Conservation (phyloP, 345 rosid genomes). For the Microthlaspi erraticum region DNA sequence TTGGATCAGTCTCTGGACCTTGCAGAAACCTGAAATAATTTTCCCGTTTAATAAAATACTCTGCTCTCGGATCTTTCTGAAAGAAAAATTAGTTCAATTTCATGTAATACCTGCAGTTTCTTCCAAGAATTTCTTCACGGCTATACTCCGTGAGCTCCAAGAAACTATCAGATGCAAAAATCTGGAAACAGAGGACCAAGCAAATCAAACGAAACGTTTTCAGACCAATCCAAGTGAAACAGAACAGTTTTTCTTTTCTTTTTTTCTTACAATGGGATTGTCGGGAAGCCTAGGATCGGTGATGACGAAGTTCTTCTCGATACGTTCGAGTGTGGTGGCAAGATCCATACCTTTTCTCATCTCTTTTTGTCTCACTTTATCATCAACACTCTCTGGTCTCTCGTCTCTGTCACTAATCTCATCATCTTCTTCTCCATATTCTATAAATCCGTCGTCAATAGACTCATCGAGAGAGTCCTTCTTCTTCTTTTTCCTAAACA, state of each 20-base stretch:
- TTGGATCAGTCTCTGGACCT: conserved; percentile 97
- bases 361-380: conserved; percentile 81
- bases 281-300: conserved; percentile 98
- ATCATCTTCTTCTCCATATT: conserved; percentile 54
- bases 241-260: neutral
- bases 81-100: neutral
- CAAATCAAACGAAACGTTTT: neutral
- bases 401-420: conserved; percentile 58
- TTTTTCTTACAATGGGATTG: conserved; percentile 85
- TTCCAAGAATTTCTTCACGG: conserved; percentile 95
- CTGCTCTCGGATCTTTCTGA: neutral
- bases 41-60: neutral
- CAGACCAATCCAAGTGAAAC: conserved; percentile 9
- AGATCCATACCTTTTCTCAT: conserved; percentile 99
- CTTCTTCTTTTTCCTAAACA: conserved; percentile 60
- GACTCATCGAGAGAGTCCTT: conserved; percentile 51
- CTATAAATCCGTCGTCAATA: conserved; percentile 47
- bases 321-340: conserved; percentile 97
- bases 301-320: conserved; percentile 96
- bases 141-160: conserved; percentile 96
- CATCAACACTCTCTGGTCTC: conserved; percentile 78
- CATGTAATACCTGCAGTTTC: conserved; percentile 82
- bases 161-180: conserved; percentile 98
- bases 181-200: conserved; percentile 51
- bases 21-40: conserved; percentile 72